phyloP scores from a whole-genome alignment of 768 basidiomycete species.

The Boletus fagicola region DNA sequence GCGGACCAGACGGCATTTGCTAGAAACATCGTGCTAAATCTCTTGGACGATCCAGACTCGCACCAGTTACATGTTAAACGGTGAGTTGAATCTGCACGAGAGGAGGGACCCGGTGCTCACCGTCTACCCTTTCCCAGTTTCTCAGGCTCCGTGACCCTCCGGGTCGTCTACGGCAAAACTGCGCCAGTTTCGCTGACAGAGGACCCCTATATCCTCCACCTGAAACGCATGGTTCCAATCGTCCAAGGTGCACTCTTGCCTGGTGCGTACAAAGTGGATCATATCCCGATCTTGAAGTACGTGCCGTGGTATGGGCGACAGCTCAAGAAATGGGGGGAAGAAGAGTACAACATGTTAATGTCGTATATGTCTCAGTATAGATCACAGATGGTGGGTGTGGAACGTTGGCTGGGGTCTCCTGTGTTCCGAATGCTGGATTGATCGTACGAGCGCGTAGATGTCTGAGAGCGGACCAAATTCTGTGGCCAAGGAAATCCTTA shows the following conservation, averaged over 20 bases:
- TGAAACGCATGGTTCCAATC: slow-evolving; percentile 32
- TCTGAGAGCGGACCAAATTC: slow-evolving; percentile 21
- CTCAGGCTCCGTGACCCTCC: slow-evolving; percentile 28
- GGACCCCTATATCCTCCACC: slow-evolving; percentile 24
- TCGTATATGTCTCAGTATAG: slow-evolving; percentile 46
- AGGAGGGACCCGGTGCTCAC: not conserved
- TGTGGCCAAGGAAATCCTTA: slow-evolving; percentile 54
- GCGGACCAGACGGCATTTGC: slow-evolving; percentile 43
- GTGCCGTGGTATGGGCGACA: slow-evolving; percentile 61
- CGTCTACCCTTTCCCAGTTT: slow-evolving; percentile 10
- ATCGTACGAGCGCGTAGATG: slow-evolving; percentile 3
- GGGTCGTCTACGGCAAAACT: slow-evolving; percentile 30
- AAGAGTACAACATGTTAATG: slow-evolving; percentile 52
- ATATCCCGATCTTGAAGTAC: slow-evolving; percentile 38
- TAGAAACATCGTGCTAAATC: slow-evolving; percentile 18
- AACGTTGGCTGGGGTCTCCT: no score
- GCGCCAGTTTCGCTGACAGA: slow-evolving; percentile 13
- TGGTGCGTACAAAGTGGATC: slow-evolving; percentile 36
- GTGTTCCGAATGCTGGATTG: not conserved
- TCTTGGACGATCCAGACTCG: slow-evolving; percentile 24
- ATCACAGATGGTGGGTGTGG: slow-evolving; percentile 38
- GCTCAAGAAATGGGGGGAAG: slow-evolving; percentile 50
- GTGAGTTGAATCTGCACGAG: slow-evolving; percentile 33
- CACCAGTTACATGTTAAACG: slow-evolving; percentile 28
- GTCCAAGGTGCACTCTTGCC: slow-evolving; percentile 33